A percentile compares a stretch with the other conserved stretches of the same genome.
These are phyloP conservation scores for Diphasiastrum complanatum DNA, from an alignment of 83 land plant genomes.

Conservation along the genomic window DNA sequence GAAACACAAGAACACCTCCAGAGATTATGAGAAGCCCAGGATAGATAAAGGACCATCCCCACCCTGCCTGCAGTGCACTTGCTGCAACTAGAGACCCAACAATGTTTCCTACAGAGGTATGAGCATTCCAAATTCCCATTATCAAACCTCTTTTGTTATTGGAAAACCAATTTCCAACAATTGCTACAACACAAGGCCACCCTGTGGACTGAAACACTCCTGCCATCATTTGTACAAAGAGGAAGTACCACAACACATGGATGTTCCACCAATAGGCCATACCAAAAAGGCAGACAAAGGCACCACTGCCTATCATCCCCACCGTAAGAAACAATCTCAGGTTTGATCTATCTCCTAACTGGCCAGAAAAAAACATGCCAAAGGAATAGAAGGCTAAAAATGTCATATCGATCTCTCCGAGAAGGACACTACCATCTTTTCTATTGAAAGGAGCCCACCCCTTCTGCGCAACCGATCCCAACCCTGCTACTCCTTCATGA, in stretches of 20 bases:
- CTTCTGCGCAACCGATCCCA: too few species aligned
- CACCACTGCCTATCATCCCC: constrained; percentile 17
- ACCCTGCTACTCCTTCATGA: too few species aligned
- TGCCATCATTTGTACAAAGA: constrained; percentile 45
- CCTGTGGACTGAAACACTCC: constrained; percentile 75
- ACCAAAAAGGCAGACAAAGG: constrained; percentile 16
- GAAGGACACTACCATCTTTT: too few species aligned
- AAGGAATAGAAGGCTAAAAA: too few species aligned
- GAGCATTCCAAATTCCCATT: constrained; percentile 88
- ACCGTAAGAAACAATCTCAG: constrained; percentile 5
- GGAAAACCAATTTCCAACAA: constrained; percentile 80
- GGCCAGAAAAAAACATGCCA: too few species aligned
- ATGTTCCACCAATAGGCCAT: constrained; percentile 25
- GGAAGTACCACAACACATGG: constrained; percentile 17
- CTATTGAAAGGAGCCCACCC: too few species aligned
- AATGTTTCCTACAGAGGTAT: constrained; percentile 78
- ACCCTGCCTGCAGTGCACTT: constrained; percentile 54
- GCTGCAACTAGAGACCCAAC: constrained; percentile 69
- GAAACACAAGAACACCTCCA: constrained; percentile 40
- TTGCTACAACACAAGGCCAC: constrained; percentile 80
- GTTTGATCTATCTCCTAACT: too few species aligned
- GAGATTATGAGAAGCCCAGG: constrained; percentile 54
- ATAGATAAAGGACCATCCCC: constrained; percentile 82
- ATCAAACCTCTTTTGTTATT: constrained; percentile 60
- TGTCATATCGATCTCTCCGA: too few species aligned